Conservation (phyloP, 345 rosid genomes). For the Bretschneidera sinensis region DNA sequence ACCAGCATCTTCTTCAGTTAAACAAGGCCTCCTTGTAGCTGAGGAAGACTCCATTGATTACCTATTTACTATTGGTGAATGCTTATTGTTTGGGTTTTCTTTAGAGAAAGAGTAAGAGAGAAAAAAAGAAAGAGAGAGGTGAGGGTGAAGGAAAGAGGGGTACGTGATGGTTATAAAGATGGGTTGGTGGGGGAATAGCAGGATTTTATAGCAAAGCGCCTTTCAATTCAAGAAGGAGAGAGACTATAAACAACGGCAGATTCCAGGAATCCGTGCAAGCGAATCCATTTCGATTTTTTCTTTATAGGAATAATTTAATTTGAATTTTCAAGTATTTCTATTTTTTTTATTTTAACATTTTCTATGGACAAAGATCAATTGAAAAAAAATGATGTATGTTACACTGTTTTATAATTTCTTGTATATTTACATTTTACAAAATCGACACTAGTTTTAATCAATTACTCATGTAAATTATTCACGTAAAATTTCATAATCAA, state of each 20-base stretch:
- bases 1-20: conserved; percentile 47
- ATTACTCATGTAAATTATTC: no score
- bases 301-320: conserved; percentile 14
- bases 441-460: no score
- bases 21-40: conserved; percentile 37
- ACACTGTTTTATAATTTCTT: no score
- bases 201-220: conserved; percentile 28
- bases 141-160: conserved; percentile 4
- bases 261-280: conserved; percentile 24
- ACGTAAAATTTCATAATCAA: no score
- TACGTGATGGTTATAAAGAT: conserved; percentile 8
- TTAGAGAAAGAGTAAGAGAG: conserved; percentile 3
- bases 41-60: conserved; percentile 34
- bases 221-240: conserved; percentile 13
- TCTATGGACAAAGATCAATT: no score
- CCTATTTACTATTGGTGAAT: no score
- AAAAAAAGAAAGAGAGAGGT: conserved; percentile 8
- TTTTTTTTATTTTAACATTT: not conserved
- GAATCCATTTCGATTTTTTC: conserved; percentile 60
- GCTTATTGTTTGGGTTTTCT: not conserved
- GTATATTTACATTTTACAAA: no score
- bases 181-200: conserved; percentile 20
- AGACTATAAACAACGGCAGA: conserved; percentile 34
- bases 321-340: not conserved
- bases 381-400: no score